Conservation (phyloP, 2,329 filamentous ascomycete species). For the Oidium heveae region DNA sequence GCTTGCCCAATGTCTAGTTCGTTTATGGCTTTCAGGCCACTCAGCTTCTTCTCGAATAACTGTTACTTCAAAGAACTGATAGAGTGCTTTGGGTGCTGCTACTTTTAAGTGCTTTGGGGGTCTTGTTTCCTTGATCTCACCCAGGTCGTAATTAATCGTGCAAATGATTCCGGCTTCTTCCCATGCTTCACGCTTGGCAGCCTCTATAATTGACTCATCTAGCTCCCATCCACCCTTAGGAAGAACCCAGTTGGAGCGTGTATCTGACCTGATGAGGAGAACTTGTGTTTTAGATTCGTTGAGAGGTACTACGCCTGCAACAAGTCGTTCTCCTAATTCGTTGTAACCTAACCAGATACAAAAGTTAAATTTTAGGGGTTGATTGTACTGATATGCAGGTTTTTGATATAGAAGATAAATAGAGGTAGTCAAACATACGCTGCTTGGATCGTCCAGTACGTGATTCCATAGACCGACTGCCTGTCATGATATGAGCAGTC, state of each 20-base stretch:
- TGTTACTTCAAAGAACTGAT: conserved; percentile 69
- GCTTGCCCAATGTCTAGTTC: conserved; percentile 71
- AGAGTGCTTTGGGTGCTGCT: conserved; percentile 34
- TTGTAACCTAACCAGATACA: conserved; percentile 49
- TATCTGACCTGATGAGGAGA: conserved; percentile 76
- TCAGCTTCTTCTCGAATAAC: conserved; percentile 63
- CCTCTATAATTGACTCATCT: conserved; percentile 68
- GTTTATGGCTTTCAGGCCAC: conserved; percentile 89
- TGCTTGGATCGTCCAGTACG: conserved; percentile 57
- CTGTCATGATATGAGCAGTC: conserved; percentile 7
- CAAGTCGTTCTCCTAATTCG: conserved; percentile 72
- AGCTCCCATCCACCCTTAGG: conserved; percentile 96
- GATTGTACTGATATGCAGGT: not conserved
- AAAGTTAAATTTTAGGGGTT: not conserved
- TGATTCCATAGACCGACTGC: conserved; percentile 39
- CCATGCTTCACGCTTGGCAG: conserved; percentile 82
- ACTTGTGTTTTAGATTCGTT: conserved; percentile 70
- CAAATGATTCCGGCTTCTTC: conserved; percentile 88
- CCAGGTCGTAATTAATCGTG: conserved; percentile 62
- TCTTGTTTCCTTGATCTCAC: conserved; percentile 62
- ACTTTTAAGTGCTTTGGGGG: conserved; percentile 49
- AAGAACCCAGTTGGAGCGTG: conserved; percentile 81
- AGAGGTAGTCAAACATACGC: conserved; percentile 31
- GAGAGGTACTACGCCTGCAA: conserved; percentile 81
- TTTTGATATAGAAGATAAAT: not conserved